These are phyloP conservation scores for Exserohilum turcica DNA, from an alignment of 2,329 filamentous ascomycete species.

Conservation along the genomic window DNA sequence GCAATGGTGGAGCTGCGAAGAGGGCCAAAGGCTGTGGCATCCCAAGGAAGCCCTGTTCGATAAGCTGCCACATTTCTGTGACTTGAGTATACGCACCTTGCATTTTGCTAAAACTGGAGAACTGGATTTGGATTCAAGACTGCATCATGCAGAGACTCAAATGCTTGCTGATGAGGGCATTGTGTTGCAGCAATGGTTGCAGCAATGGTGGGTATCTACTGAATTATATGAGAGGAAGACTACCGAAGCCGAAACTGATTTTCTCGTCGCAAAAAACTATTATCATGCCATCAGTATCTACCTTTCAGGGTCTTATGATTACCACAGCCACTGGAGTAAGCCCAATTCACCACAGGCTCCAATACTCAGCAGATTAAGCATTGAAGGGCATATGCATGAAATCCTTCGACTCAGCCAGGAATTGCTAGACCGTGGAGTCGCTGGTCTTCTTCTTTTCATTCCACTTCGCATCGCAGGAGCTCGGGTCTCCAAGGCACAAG, in stretches of 20 bases:
- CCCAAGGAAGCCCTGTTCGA: constrained; percentile 37
- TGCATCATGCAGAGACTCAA: background rate
- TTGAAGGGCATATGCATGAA: constrained; percentile 23
- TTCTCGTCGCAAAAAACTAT: constrained; percentile 22
- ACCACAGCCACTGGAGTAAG: constrained; percentile 26
- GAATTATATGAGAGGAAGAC: constrained; percentile 14
- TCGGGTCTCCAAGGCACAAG: constrained; percentile 13
- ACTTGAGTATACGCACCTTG: constrained; percentile 23
- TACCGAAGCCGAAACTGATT: constrained; percentile 16
- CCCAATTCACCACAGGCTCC: constrained; percentile 15
- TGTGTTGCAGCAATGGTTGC: constrained; percentile 17
- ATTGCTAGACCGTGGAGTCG: constrained; percentile 22
- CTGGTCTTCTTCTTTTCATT: constrained; percentile 33
- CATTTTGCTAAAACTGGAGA: constrained; percentile 5
- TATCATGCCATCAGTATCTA: constrained; percentile 38
- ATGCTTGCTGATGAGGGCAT: constrained; percentile 29
- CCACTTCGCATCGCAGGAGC: constrained; percentile 37
- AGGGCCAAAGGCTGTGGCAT: constrained; percentile 20
- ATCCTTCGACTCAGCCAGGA: constrained; percentile 27
- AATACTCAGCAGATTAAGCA: constrained; percentile 13
- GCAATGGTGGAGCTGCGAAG: constrained; percentile 22
- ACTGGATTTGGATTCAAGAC: background rate
- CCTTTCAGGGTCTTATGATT: constrained; percentile 36
- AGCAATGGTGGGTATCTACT: constrained; percentile 23
- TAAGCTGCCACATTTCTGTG: constrained; percentile 27